These are phyloP conservation scores for Irineochytrium annulatum DNA, from an alignment of 192 early-diverging fungal species.

Conservation along the genomic window DNA sequence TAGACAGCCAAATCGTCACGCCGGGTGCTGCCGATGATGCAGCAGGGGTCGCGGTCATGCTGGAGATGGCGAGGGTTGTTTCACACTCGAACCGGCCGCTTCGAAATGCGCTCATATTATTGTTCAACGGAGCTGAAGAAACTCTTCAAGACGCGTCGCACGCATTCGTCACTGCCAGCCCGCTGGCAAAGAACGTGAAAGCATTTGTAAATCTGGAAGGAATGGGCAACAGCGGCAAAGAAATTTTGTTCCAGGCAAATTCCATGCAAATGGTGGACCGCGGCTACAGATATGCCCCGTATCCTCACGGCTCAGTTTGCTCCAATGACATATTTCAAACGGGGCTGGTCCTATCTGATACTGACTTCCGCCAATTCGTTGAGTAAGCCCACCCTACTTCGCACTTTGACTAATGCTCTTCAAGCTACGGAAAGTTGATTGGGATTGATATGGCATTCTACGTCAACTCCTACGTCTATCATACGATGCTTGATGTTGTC, in stretches of 20 bases:
- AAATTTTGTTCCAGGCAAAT: constrained; percentile 75
- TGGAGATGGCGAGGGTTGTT: constrained; percentile 47
- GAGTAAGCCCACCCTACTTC: constrained; percentile 62
- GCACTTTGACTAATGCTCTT: no score
- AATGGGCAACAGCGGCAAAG: constrained; percentile 58
- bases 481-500: constrained; percentile 64
- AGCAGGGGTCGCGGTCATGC: constrained; percentile 67
- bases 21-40: constrained; percentile 66
- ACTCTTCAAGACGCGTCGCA: constrained; percentile 71
- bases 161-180: constrained; percentile 63
- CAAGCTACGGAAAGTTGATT: no score
- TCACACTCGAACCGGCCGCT: constrained; percentile 22
- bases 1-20: constrained; percentile 45
- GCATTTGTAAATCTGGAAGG: constrained; percentile 76
- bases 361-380: constrained; percentile 73
- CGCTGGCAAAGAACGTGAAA: constrained; percentile 36
- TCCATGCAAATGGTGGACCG: constrained; percentile 64
- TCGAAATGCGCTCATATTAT: constrained; percentile 33
- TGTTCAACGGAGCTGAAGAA: constrained; percentile 79
- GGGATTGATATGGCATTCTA: constrained; percentile 67
- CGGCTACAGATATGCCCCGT: constrained; percentile 48
- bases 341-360: constrained; percentile 66
- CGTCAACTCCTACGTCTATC: constrained; percentile 62
- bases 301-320: constrained; percentile 65
- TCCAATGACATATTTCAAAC: constrained; percentile 44